phyloP scores from a whole-genome alignment of 1,284 basidiomycete genomes.

The Trametes polyzona region DNA sequence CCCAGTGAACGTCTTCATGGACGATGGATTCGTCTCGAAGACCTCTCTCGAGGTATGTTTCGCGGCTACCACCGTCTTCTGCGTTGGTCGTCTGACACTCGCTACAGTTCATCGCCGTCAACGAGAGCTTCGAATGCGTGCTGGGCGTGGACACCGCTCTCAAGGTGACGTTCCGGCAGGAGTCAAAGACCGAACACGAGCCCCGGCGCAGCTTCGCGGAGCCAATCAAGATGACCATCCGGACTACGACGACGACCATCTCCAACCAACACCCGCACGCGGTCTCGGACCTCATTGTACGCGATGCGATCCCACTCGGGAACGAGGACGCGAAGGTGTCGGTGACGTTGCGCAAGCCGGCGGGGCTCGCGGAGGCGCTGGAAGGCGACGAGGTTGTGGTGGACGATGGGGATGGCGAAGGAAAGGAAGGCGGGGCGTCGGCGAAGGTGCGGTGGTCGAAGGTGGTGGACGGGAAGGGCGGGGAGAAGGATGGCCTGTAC shows the following conservation, averaged over 20 bases:
- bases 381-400: constrained; percentile 44
- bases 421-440: no score
- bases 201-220: constrained; percentile 43
- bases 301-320: constrained; percentile 51
- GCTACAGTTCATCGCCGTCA: constrained; percentile 47
- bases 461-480: constrained; percentile 27
- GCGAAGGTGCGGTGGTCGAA: constrained; percentile 33
- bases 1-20: constrained; percentile 52
- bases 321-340: constrained; percentile 41
- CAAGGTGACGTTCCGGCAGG: constrained; percentile 51
- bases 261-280: constrained; percentile 52
- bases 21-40: constrained; percentile 53
- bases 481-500: constrained; percentile 35
- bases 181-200: constrained; percentile 38
- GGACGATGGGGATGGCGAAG: constrained; percentile 2
- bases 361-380: constrained; percentile 48
- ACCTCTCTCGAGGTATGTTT: constrained; percentile 46
- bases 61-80: neutral
- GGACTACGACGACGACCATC: constrained; percentile 48
- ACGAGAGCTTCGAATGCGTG: constrained; percentile 56
- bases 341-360: constrained; percentile 52
- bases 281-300: constrained; percentile 48
- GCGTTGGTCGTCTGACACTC: neutral
- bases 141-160: constrained; percentile 56
- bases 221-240: constrained; percentile 45